Conservation (phyloP, 495 filamentous ascomycete genomes). For the Trichocladium uniseriatum region DNA sequence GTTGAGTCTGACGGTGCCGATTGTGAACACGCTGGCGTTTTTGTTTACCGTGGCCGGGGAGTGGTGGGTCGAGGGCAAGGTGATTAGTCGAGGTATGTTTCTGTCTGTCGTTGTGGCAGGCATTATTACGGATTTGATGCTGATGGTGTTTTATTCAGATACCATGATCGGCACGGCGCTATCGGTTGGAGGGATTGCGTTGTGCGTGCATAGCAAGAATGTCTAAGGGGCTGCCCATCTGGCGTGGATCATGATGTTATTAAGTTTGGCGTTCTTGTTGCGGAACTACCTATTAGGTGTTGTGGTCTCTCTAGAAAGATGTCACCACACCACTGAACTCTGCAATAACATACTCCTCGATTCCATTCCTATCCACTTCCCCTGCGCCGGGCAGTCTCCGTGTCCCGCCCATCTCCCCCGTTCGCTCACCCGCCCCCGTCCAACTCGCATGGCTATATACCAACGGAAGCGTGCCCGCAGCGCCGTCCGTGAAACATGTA, state of each 20-base stretch:
- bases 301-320: no score
- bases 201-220: conserved; percentile 17
- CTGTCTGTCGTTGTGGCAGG: neutral
- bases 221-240: neutral
- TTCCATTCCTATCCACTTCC: neutral
- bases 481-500: neutral
- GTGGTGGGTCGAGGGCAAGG: conserved; percentile 89
- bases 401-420: neutral
- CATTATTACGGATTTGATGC: neutral
- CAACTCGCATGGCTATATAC: conserved; percentile 1
- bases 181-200: conserved; percentile 9
- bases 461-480: conserved; percentile 9
- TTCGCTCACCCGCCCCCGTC: neutral
- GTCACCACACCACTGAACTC: no score
- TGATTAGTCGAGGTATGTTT: conserved; percentile 61
- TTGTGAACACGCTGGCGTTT: conserved; percentile 90
- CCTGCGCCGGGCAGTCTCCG: neutral
- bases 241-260: neutral
- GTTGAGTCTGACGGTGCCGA: conserved; percentile 84
- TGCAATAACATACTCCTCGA: no score
- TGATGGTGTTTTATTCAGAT: conserved; percentile 1
- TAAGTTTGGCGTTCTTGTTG: no score
- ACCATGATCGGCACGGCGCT: conserved; percentile 8
- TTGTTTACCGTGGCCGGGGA: conserved; percentile 91
- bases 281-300: no score